A percentile compares a stretch with the other conserved stretches of the same genome.
phyloP scores from a whole-genome alignment of 345 rosid genomes.

The Gossypium australe region DNA sequence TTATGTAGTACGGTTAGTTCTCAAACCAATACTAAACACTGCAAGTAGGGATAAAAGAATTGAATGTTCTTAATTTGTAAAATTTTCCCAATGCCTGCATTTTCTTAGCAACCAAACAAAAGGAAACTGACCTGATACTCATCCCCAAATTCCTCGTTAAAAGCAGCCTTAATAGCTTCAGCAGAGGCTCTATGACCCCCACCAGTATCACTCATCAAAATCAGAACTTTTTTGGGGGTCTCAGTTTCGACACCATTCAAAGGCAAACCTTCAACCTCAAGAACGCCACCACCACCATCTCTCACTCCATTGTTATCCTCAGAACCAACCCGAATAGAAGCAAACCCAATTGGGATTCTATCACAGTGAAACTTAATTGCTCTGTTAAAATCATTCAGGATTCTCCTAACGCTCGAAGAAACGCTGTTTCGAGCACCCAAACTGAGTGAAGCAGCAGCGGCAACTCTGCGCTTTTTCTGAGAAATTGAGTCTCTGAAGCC shows the following conservation, averaged over 20 bases:
- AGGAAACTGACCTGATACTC: slow-evolving; percentile 77
- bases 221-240: slow-evolving; percentile 70
- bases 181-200: slow-evolving; percentile 99
- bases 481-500: slow-evolving; percentile 21
- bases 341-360: slow-evolving; percentile 77
- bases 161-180: slow-evolving; percentile 90
- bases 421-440: slow-evolving; percentile 39
- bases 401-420: slow-evolving; percentile 31
- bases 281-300: slow-evolving; percentile 42
- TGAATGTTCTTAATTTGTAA: not conserved
- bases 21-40: not conserved
- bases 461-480: slow-evolving; percentile 28
- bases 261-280: slow-evolving; percentile 53
- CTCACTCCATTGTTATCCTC: slow-evolving; percentile 43
- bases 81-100: not conserved
- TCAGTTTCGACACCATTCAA: slow-evolving; percentile 45
- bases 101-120: slow-evolving; percentile 14
- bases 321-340: slow-evolving; percentile 51
- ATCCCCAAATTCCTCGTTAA: slow-evolving; percentile 75
- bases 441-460: slow-evolving; percentile 41
- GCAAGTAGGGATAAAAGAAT: not conserved
- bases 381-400: slow-evolving; percentile 62
- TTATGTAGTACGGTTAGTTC: not conserved
- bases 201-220: slow-evolving; percentile 99
- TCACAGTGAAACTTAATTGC: slow-evolving; percentile 62